Evolutionary conservation across 2,329 filamentous ascomycete species (phyloP).

Genomic region (Paramyrothecium sp.): DNA sequence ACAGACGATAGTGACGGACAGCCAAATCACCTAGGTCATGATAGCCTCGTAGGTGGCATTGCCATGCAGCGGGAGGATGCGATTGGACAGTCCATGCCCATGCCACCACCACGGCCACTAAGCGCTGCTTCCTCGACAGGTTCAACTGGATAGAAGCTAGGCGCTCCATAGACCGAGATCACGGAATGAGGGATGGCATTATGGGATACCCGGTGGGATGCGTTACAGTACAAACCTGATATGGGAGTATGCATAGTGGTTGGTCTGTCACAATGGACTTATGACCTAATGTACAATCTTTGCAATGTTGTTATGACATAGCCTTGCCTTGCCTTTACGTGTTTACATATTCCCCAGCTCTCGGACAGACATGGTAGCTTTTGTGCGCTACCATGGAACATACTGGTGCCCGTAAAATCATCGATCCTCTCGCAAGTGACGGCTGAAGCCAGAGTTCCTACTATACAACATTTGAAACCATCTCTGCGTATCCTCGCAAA

Average conservation of each 20-base stretch:
- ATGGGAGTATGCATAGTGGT: too few relatives aligned
- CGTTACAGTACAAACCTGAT: background rate
- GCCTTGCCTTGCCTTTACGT: too few relatives aligned
- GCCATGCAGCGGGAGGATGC: slow-evolving; percentile 37
- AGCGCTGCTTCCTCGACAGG: slow-evolving; percentile 42
- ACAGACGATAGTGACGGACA: slow-evolving; percentile 31
- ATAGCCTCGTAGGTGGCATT: slow-evolving; percentile 32
- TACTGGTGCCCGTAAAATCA: too few relatives aligned
- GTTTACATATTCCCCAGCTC: too few relatives aligned
- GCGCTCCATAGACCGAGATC: background rate
- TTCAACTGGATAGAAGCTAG: slow-evolving; percentile 32
- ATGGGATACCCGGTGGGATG: background rate
- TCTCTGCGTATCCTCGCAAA: too few relatives aligned
- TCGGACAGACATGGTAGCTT: background rate
- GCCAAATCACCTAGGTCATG: slow-evolving; percentile 17
- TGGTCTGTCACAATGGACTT: too few relatives aligned
- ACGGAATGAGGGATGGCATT: background rate
- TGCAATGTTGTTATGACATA: too few relatives aligned
- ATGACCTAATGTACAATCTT: too few relatives aligned
- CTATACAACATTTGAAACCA: too few relatives aligned
- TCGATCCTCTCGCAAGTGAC: too few relatives aligned
- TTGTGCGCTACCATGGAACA: too few relatives aligned
- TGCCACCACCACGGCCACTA: slow-evolving; percentile 31
- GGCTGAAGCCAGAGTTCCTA: too few relatives aligned
- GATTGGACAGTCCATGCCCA: slow-evolving; percentile 18